phyloP scores from a whole-genome alignment of 108 stramenopile genomes.

The Cyclotella atomus region DNA sequence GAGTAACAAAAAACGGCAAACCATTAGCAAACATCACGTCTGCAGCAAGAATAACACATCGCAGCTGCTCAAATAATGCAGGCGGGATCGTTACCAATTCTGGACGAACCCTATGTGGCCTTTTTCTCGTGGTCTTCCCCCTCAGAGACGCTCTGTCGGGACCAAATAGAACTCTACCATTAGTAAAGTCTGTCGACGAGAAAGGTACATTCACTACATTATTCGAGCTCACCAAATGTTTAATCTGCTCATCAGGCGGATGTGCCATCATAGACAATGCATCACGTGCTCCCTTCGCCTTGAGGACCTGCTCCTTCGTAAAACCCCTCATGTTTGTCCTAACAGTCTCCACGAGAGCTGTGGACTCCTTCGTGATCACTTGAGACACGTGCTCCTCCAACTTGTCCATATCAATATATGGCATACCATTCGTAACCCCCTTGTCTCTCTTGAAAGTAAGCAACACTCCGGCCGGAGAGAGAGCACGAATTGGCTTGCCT shows the following conservation, averaged over 20 bases:
- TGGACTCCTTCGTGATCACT: background rate
- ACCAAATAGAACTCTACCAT: slow-evolving; percentile 27
- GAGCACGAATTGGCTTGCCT: background rate
- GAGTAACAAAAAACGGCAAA: slow-evolving; percentile 38
- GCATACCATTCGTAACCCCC: background rate
- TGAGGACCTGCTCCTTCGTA: slow-evolving; percentile 9
- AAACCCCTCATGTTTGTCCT: slow-evolving; percentile 4
- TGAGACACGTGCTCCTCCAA: background rate
- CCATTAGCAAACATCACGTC: slow-evolving; percentile 54
- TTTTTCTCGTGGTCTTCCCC: slow-evolving; percentile 29
- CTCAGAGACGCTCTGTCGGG: slow-evolving; percentile 13
- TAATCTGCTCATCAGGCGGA: slow-evolving; percentile 13
- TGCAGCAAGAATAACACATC: slow-evolving; percentile 23
- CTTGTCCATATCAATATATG: background rate
- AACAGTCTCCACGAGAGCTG: slow-evolving; percentile 6
- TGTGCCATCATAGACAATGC: background rate
- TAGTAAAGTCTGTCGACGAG: background rate
- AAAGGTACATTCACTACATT: background rate
- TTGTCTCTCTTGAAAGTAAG: background rate
- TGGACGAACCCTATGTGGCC: slow-evolving; percentile 11
- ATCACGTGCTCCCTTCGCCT: background rate
- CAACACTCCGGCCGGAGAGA: background rate
- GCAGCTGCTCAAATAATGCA: slow-evolving; percentile 11
- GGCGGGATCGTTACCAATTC: slow-evolving; percentile 21
- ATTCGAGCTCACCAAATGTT: slow-evolving; percentile 1